Conservation (phyloP, 768 basidiomycete species). For the Lactarius pseudohatsudake region DNA sequence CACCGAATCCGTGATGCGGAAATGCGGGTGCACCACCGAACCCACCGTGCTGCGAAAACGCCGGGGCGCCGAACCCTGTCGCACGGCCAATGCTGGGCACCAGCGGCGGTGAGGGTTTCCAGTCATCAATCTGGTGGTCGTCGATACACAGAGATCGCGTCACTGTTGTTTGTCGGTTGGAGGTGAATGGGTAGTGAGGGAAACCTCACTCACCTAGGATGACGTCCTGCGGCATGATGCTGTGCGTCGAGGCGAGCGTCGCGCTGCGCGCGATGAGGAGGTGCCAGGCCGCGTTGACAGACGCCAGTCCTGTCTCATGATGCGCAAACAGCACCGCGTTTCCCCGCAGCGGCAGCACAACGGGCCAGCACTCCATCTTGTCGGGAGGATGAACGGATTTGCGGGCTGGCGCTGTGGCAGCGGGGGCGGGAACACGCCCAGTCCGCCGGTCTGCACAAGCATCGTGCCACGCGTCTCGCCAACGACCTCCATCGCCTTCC, state of each 20-base stretch:
- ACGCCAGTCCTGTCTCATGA: slow-evolving; percentile 17
- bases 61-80: not conserved
- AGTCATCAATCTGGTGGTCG: too few species aligned
- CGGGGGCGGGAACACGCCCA: not conserved
- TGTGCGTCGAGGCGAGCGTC: slow-evolving; percentile 21
- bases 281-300: slow-evolving; percentile 25
- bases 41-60: slow-evolving; percentile 2
- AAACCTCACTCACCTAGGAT: slow-evolving; percentile 14
- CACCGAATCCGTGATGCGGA: slow-evolving; percentile 16
- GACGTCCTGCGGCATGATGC: slow-evolving; percentile 21
- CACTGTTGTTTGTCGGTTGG: too few species aligned
- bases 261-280: slow-evolving; percentile 15
- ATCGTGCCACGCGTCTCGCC: slow-evolving; percentile 23
- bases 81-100: too few species aligned
- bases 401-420: slow-evolving; percentile 13
- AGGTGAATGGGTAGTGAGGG: not conserved
- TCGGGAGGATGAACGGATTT: slow-evolving; percentile 17
- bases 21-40: slow-evolving; percentile 9
- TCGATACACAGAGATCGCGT: too few species aligned
- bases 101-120: too few species aligned
- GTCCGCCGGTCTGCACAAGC: slow-evolving; percentile 7
- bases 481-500: slow-evolving; percentile 8
- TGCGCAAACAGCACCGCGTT: slow-evolving; percentile 21
- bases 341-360: slow-evolving; percentile 20
- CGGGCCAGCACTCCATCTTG: slow-evolving; percentile 26